Conservation (phyloP, 139 green algal species). For the Micractinium conductrix region DNA sequence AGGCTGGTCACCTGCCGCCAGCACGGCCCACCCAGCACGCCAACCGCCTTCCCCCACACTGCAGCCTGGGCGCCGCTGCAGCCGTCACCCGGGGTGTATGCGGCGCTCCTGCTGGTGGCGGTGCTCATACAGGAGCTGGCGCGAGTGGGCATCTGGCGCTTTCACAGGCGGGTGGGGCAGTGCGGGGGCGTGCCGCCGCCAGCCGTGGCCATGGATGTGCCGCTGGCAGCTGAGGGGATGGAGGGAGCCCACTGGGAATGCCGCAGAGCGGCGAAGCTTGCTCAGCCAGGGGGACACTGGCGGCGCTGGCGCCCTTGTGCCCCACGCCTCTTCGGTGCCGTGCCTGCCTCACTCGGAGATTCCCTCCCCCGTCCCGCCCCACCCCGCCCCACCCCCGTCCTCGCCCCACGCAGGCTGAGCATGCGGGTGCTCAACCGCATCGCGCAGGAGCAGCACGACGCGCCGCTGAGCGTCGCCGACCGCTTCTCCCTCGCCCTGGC, state of each 20-base stretch:
- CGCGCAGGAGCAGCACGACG: conserved; percentile 23
- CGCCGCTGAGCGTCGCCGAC: conserved; percentile 32
- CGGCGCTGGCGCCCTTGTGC: too few relatives aligned
- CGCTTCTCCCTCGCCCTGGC: conserved; percentile 48
- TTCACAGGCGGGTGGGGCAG: conserved; percentile 46
- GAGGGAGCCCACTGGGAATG: too few relatives aligned
- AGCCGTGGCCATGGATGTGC: too few relatives aligned
- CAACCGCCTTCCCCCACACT: neutral
- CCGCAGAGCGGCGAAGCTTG: too few relatives aligned
- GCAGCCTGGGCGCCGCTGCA: conserved; percentile 54
- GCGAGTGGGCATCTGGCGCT: conserved; percentile 35
- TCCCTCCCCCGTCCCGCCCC: too few relatives aligned
- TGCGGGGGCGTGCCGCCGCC: too few relatives aligned
- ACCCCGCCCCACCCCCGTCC: too few relatives aligned
- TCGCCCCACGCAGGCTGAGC: conserved; percentile 8
- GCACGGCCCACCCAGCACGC: neutral
- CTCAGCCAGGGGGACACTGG: too few relatives aligned
- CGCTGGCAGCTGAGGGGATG: too few relatives aligned
- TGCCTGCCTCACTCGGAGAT: too few relatives aligned
- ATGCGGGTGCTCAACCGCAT: conserved; percentile 33
- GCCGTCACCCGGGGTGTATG: conserved; percentile 7
- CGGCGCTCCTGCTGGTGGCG: conserved; percentile 40
- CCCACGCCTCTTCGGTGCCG: too few relatives aligned
- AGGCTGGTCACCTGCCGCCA: neutral
- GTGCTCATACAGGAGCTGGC: conserved; percentile 54